Evolutionary conservation across 805 yeast genomes (phyloP).

Genomic region (Wickerhamiella azymoides): DNA sequence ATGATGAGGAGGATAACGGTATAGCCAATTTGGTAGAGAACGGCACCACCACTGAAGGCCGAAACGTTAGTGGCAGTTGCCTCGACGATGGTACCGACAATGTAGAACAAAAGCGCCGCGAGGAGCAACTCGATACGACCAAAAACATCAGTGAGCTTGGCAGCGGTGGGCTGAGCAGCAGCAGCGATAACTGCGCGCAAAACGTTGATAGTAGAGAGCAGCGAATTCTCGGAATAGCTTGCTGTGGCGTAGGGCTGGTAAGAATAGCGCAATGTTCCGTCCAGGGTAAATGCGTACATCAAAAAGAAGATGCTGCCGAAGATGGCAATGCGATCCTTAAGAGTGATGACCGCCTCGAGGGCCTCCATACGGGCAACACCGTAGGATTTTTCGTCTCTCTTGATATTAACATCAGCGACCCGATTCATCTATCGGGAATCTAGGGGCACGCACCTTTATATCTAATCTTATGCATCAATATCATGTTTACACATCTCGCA

Average conservation of each 20-base stretch:
- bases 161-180: slow-evolving; percentile 50
- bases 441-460: neutral
- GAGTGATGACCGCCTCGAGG: slow-evolving; percentile 35
- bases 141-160: slow-evolving; percentile 51
- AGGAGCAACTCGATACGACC: slow-evolving; percentile 45
- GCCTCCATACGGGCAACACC: slow-evolving; percentile 48
- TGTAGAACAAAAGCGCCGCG: slow-evolving; percentile 40
- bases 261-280: slow-evolving; percentile 41
- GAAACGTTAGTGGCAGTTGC: slow-evolving; percentile 45
- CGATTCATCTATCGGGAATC: neutral
- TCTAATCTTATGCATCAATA: neutral
- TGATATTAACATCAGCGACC: neutral
- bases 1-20: slow-evolving; percentile 48
- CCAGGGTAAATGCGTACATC: slow-evolving; percentile 48
- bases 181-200: slow-evolving; percentile 44
- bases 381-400: slow-evolving; percentile 14
- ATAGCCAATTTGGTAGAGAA: slow-evolving; percentile 42
- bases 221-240: slow-evolving; percentile 40
- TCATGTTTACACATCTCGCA: neutral
- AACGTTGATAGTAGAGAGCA: slow-evolving; percentile 45
- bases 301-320: slow-evolving; percentile 39
- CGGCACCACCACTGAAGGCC: slow-evolving; percentile 51
- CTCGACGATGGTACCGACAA: slow-evolving; percentile 49
- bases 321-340: slow-evolving; percentile 29
- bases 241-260: slow-evolving; percentile 44